Base-by-base conservation (phyloP, 2,329 filamentous ascomycete species). In the Ascochyta rabiei region DNA sequence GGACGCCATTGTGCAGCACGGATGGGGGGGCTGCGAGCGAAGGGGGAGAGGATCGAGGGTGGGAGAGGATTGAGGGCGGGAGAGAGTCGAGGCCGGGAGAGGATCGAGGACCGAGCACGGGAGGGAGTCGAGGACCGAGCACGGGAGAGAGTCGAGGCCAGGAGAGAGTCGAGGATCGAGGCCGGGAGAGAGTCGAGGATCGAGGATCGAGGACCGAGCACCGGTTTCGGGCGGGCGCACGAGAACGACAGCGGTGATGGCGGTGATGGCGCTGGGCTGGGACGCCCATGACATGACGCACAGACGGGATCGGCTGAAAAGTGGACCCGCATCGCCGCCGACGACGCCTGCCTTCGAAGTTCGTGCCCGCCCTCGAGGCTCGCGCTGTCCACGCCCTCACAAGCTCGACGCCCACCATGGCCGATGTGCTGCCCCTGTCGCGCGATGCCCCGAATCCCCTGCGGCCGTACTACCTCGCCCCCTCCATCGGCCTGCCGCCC, bases 381-480 rank as follows among this genome's bases (percentile, higher is more conserved):
- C n/a, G n/a, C n/a, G n/a, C n/a, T n/a, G n/a, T 52, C 40, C 39
- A 31, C 48, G 33, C 33, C 34, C 39, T 23, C 21, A 23, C 21
- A 23, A 23, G 4, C 21, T 23, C 21, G 6, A 23, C 21, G n/a
- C 12, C 28, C 42, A 43, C 18, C 55, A 50, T 45, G 43, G 46
- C 47, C 26, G 48, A 57, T 59, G 49, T 56, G 42, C 78, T 80
- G 76, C 71, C 77, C 42, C 73, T 78, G 48, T 79, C 76, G 45
- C 73, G 77, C 62, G 78, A 79, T 64, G 72, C 74, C 28, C 80
- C 79, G 18, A 89, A 90, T 65, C 87, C 87, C 53, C 78, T 89
- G 53, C 81, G 87, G 58, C 87, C 87, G 16, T 90, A 90, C 77
- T 89, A 90, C 72, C 86, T 87, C 58, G 87, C 87, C 33, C 86